These are phyloP conservation scores for Phyllachora maydis DNA, from an alignment of 2,329 filamentous ascomycete species.

Conservation along the genomic window DNA sequence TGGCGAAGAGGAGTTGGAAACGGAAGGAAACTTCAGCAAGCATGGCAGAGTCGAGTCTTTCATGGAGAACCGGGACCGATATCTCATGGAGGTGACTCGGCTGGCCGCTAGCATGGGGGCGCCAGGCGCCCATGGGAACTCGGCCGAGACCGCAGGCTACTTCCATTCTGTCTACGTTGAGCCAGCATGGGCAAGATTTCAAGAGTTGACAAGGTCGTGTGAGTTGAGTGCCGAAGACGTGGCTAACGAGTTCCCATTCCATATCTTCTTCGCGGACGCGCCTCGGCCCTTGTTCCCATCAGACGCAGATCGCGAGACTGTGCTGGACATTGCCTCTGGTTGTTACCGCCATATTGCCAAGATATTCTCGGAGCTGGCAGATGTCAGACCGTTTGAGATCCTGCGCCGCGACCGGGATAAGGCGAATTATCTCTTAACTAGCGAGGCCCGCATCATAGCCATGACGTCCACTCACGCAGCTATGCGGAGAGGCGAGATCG, in stretches of 20 bases:
- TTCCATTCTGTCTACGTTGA: constrained; percentile 85
- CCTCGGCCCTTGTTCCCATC: constrained; percentile 68
- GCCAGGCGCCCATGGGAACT: constrained; percentile 85
- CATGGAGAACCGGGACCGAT: constrained; percentile 62
- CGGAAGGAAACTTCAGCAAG: constrained; percentile 78
- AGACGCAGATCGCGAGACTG: constrained; percentile 39
- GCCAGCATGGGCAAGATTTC: constrained; percentile 76
- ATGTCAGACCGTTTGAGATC: constrained; percentile 90
- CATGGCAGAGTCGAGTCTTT: constrained; percentile 90
- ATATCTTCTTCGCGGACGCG: constrained; percentile 67
- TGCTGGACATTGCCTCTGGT: constrained; percentile 58
- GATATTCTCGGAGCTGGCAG: constrained; percentile 80
- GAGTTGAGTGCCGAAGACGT: constrained; percentile 40
- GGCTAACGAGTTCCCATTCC: constrained; percentile 64
- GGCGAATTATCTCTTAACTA: constrained; percentile 85
- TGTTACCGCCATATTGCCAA: constrained; percentile 78
- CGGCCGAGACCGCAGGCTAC: constrained; percentile 91
- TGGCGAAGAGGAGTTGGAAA: constrained; percentile 83
- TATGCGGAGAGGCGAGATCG: constrained; percentile 81
- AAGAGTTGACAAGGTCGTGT: constrained; percentile 36
- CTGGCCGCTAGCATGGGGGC: constrained; percentile 70
- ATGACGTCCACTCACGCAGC: constrained; percentile 98
- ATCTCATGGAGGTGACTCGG: constrained; percentile 67
- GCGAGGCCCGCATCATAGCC: constrained; percentile 90
- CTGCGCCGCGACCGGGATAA: constrained; percentile 76